Conservation (phyloP, 148 eudicot genomes). For the Tetragonia tetragonoides region DNA sequence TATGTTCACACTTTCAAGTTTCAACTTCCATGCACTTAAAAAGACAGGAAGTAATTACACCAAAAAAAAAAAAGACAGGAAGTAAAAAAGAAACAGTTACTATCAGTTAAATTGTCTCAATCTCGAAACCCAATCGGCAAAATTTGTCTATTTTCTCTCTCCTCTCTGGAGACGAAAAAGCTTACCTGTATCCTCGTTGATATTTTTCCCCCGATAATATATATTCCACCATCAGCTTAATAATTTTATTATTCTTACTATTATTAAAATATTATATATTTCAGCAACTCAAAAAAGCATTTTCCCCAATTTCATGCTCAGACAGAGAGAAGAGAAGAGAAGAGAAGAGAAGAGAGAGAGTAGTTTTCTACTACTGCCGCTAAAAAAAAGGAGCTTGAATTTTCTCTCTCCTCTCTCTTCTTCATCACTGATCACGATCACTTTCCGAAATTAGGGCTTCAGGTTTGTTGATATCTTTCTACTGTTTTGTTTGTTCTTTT, state of each 20-base stretch:
- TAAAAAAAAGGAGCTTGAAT: neutral
- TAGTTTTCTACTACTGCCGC: neutral
- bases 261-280: neutral
- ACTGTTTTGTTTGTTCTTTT: neutral
- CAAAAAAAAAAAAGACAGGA: no score
- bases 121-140: neutral
- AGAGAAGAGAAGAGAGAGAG: neutral
- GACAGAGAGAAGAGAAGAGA: neutral
- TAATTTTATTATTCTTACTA: neutral
- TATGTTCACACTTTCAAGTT: no score
- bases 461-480: slow-evolving; percentile 7
- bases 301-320: neutral
- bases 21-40: no score
- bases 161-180: neutral
- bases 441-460: neutral
- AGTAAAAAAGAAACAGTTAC: no score
- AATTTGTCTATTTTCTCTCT: neutral
- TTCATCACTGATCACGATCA: slow-evolving; percentile 25
- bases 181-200: neutral
- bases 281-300: slow-evolving; percentile 15
- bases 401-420: slow-evolving; percentile 10
- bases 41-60: no score
- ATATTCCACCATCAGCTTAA: neutral
- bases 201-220: neutral
- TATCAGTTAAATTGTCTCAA: neutral